Evolutionary conservation across 2,329 filamentous ascomycete genomes (phyloP).

Genomic region (Arthrobotrys sphaeroides): DNA sequence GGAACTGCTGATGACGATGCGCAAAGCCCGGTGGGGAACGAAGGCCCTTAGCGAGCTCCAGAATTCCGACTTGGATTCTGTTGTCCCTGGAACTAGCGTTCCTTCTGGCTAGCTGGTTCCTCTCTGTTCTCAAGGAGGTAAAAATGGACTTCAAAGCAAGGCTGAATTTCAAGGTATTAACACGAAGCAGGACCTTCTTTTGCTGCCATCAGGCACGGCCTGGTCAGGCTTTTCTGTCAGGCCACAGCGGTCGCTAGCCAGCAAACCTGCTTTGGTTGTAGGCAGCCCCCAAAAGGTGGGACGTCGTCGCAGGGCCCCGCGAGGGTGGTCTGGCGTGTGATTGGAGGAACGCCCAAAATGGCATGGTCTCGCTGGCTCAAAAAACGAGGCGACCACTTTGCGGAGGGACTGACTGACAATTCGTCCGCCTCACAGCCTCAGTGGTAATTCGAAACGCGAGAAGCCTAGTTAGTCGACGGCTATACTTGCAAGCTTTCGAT

Average conservation of each 20-base stretch:
- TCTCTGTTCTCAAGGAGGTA: background rate
- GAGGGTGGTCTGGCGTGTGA: no score
- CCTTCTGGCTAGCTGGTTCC: constrained; percentile 9
- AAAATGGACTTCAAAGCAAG: constrained; percentile 23
- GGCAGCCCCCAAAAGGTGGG: constrained; percentile 41
- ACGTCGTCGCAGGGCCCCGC: constrained; percentile 39
- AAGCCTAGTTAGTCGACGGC: constrained; percentile 42
- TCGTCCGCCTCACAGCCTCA: constrained; percentile 44
- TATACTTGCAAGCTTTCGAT: constrained; percentile 38
- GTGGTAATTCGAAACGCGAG: constrained; percentile 51
- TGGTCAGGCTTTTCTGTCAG: constrained; percentile 39
- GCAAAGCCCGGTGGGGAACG: constrained; percentile 41
- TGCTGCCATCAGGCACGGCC: constrained; percentile 19
- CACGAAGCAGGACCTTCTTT: background rate
- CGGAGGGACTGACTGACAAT: constrained; percentile 37
- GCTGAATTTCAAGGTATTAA: constrained; percentile 36
- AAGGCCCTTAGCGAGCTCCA: constrained; percentile 45
- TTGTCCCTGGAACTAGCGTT: constrained; percentile 36
- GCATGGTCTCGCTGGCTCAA: constrained; percentile 41
- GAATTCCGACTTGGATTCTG: constrained; percentile 21
- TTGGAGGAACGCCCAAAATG: constrained; percentile 39
- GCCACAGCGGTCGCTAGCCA: constrained; percentile 47
- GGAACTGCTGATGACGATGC: constrained; percentile 38
- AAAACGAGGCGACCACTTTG: constrained; percentile 51
- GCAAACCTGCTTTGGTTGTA: constrained; percentile 52